These are phyloP conservation scores for Apostasia shenzhenica DNA, from an alignment of 106 monocot species.

Conservation along the genomic window DNA sequence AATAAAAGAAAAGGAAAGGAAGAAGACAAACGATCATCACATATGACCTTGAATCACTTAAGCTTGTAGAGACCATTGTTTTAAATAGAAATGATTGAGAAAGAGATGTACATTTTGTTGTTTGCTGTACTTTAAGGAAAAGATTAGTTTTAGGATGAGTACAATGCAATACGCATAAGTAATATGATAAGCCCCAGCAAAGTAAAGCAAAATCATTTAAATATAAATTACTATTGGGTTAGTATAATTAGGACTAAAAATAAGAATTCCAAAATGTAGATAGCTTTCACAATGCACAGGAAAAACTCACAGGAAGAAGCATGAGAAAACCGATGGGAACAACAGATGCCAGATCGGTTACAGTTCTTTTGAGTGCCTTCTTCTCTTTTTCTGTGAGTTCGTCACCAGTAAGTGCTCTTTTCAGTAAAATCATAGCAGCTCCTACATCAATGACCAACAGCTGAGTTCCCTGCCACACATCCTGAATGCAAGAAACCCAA, in stretches of 20 bases:
- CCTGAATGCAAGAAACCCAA: slow-evolving; percentile 28
- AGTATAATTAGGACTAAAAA: not conserved
- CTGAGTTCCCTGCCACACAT: slow-evolving; percentile 96
- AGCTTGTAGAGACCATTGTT: no score
- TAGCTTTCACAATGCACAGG: not conserved
- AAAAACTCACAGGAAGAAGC: slow-evolving; percentile 88
- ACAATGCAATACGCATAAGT: no score
- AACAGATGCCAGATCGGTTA: slow-evolving; percentile 90
- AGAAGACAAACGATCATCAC: no score
- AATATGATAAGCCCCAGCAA: no score
- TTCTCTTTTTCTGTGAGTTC: slow-evolving; percentile 95
- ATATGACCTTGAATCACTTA: no score
- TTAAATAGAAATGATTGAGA: no score
- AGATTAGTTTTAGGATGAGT: no score
- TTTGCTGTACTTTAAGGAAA: no score
- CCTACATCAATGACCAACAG: slow-evolving; percentile 84
- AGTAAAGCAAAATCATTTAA: no score
- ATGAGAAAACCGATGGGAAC: slow-evolving; percentile 96
- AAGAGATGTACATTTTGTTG: no score
- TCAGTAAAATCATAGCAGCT: slow-evolving; percentile 70
- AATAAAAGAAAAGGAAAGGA: no score
- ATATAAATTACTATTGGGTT: not conserved
- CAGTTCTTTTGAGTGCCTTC: slow-evolving; percentile 82
- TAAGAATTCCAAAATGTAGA: not conserved
- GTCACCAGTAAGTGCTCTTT: slow-evolving; percentile 77